Percentiles rank a stretch among this genome's conserved stretches.
Conservation (phyloP, 2,329 filamentous ascomycete genomes). For the Fusarium sp. region DNA sequence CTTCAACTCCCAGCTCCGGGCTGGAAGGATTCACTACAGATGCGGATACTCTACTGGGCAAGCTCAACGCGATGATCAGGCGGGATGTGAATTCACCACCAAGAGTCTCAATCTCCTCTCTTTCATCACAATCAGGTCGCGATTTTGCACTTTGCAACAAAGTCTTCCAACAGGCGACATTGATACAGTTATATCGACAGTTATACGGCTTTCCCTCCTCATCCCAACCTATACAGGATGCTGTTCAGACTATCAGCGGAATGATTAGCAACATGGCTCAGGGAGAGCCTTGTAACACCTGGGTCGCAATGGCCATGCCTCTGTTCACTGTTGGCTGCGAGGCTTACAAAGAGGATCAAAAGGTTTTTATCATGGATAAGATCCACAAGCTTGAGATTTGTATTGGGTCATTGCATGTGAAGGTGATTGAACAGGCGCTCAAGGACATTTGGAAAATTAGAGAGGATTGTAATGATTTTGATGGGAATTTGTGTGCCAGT, state of each 20-base stretch:
- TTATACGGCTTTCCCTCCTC: slow-evolving; percentile 37
- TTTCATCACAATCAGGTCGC: slow-evolving; percentile 40
- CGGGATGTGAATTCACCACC: slow-evolving; percentile 38
- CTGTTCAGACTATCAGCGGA: slow-evolving; percentile 27
- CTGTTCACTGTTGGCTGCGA: slow-evolving; percentile 47
- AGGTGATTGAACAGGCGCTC: slow-evolving; percentile 41
- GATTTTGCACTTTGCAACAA: slow-evolving; percentile 46
- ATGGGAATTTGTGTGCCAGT: slow-evolving; percentile 38
- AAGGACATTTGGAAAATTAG: slow-evolving; percentile 46
- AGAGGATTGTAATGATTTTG: slow-evolving; percentile 24
- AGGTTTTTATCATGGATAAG: slow-evolving; percentile 42
- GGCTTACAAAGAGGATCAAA: slow-evolving; percentile 37
- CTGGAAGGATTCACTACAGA: not conserved
- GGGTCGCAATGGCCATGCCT: slow-evolving; percentile 49
- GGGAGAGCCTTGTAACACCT: slow-evolving; percentile 47
- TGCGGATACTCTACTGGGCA: slow-evolving; percentile 39
- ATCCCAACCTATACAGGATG: slow-evolving; percentile 32
- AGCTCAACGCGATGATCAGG: slow-evolving; percentile 42
- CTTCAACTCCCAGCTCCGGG: accelerated
- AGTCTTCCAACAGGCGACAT: slow-evolving; percentile 44
- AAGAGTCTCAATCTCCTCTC: slow-evolving; percentile 30
- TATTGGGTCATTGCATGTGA: slow-evolving; percentile 44
- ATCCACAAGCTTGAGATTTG: slow-evolving; percentile 43
- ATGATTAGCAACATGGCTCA: slow-evolving; percentile 47
- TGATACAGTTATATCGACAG: slow-evolving; percentile 44